Evolutionary conservation across 345 rosid genomes (phyloP).

Genomic region (Eucalyptus guilfoylei): DNA sequence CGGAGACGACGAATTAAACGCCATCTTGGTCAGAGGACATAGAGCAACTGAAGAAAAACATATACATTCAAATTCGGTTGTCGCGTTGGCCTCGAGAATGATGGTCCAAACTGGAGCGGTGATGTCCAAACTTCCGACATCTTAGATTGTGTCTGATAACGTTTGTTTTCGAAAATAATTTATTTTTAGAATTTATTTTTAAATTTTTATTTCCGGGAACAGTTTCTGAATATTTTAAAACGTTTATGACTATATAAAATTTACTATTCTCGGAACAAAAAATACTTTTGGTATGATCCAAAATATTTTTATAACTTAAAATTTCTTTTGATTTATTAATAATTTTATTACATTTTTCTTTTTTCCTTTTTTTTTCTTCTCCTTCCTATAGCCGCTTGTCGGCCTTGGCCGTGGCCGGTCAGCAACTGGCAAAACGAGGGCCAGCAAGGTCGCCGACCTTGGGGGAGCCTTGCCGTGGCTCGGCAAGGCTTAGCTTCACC

Average conservation of each 20-base stretch:
- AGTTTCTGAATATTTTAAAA: too few relatives aligned
- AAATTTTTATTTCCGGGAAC: rapidly evolving
- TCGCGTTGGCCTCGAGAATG: background rate
- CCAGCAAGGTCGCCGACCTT: rapidly evolving
- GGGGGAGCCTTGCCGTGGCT: rapidly evolving
- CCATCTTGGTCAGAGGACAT: background rate
- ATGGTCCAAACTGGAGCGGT: background rate
- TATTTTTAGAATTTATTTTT: too few relatives aligned
- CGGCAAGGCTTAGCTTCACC: rapidly evolving
- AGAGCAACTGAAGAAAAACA: background rate
- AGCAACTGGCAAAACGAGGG: rapidly evolving
- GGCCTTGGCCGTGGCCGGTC: rapidly evolving
- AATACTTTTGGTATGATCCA: rapidly evolving
- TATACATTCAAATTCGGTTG: background rate
- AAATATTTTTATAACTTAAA: too few relatives aligned
- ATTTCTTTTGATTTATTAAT: too few relatives aligned
- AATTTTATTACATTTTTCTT: too few relatives aligned
- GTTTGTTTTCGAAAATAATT: too few relatives aligned
- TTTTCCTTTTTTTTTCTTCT: too few relatives aligned
- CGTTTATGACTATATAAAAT: too few relatives aligned
- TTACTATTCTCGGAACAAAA: rapidly evolving
- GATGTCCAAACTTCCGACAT: background rate
- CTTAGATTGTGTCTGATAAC: rapidly evolving
- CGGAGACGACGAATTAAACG: background rate
- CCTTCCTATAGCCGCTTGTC: rapidly evolving